Evolutionary conservation across 2,329 filamentous ascomycete genomes (phyloP).

Genomic region (Lasiodiplodia sp.): DNA sequence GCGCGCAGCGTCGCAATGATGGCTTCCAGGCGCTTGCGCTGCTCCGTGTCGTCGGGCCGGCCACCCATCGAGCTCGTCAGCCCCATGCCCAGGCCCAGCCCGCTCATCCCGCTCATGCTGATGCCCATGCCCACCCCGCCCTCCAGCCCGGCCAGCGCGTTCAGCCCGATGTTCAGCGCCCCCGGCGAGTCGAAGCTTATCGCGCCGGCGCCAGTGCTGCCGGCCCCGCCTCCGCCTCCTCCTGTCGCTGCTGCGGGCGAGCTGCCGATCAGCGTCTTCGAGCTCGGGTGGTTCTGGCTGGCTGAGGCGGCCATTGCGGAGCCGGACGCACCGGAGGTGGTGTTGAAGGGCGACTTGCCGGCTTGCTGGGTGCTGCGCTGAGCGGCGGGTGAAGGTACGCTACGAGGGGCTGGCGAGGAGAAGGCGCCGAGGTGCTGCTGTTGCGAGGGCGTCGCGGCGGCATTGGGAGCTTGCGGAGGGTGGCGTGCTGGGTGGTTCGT

Average conservation of each 20-base stretch:
- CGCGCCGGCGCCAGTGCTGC: constrained; percentile 36
- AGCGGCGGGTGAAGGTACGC: constrained; percentile 41
- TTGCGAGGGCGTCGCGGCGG: constrained; percentile 31
- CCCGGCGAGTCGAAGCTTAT: constrained; percentile 52
- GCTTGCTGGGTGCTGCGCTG: constrained; percentile 40
- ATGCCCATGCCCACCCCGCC: constrained; percentile 51
- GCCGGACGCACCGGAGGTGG: neutral
- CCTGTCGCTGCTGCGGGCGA: constrained; percentile 31
- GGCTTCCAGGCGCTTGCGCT: constrained; percentile 60
- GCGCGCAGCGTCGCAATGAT: constrained; percentile 72
- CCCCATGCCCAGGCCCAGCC: constrained; percentile 43
- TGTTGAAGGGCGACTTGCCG: constrained; percentile 46
- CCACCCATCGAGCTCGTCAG: constrained; percentile 43
- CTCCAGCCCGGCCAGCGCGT: constrained; percentile 51
- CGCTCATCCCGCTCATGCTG: constrained; percentile 51
- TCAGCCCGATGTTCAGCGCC: constrained; percentile 36
- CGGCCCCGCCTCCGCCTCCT: no score
- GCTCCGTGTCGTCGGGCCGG: constrained; percentile 61
- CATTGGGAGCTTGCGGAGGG: constrained; percentile 8
- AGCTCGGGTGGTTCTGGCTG: constrained; percentile 32
- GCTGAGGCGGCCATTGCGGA: constrained; percentile 16
- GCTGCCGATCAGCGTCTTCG: constrained; percentile 32
- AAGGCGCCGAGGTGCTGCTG: constrained; percentile 47
- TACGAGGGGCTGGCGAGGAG: constrained; percentile 52
- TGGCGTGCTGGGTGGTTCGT: constrained; percentile 28